Evolutionary conservation across 1,284 basidiomycete species (phyloP), one percentile per base, ranked within the genome.

Genomic region (Ustilago cynodontis): DNA sequence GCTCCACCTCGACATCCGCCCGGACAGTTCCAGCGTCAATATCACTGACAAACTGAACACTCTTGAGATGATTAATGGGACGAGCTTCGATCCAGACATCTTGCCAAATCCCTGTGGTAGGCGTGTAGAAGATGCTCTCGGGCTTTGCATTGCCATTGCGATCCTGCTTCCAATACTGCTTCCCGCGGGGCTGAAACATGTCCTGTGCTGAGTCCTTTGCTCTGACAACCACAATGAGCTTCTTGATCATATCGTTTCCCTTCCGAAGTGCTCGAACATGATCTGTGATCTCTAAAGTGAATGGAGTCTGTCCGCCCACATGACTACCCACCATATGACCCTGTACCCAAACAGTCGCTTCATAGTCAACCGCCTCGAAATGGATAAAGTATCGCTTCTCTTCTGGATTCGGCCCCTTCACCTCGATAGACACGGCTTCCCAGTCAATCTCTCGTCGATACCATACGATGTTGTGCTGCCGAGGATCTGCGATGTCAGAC

Each of bases 311-410:
- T 0, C 70, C 70, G 1, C 70, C 70, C 2, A 67, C 33, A 16
- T 72, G 76, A 26, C 51, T 49, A 7, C 59, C 77, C 3, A 70
- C 67, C 57, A 49, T 53, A 1, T 39, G 16, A 24, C 73, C 72
- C 33, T 69, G 41, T 3, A 79, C 64, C 71, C 67, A 80, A 14
- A 79, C 77, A 6, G 43, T 58, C 10, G 61, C 43, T 51, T 79
- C 70, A 57, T 80, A 80, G 45, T 80, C 78, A 9, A 80, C 76
- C 3, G 76, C 78, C 3, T 70, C 77, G 50, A 80, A 80, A 37
- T 79, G 76, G 5, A 80, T 29, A 13, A 72, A 61, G 33, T 61
- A 58, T 29, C 61, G 59, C 26, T 41, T 56, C 6, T n/a, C 37
- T 11, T 52, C 28, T 35, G 43, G 14, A 39, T 24, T 29, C 11